Evolutionary conservation across 129 eudicot species (phyloP), one percentile per base, ranked within the genome.

Genomic region (Arctium minus): DNA sequence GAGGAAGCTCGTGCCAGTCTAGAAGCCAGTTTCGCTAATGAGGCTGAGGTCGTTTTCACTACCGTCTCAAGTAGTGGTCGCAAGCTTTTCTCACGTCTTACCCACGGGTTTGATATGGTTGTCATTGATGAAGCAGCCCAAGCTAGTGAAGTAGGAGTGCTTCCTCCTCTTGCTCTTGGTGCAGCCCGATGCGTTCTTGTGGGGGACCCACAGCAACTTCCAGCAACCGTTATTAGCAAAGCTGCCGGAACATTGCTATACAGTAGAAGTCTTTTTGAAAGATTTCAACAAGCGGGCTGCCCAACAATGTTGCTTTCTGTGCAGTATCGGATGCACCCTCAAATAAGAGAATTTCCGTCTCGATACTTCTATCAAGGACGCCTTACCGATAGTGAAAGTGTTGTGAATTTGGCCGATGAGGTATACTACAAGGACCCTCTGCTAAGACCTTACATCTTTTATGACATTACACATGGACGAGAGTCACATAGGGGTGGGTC

Each of bases 181-280:
- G 99, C 98, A 12, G 99, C 99, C 12, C 93, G 99, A 0, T 96
- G 99, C 78, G 99, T 96, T 80, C 97, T 96, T 76, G 99, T 96
- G 76, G 99, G 99, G 84, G 99, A 96, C 70, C 99, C 99, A 9
- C 99, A 93, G 87, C 99, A 96, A 88, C 99, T 96, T 80, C 99
- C 99, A 2, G 99, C 99, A 12, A 96, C 99, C 1, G 99, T 96
- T 37, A 96, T 96, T 64, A 96, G 99, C 88, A 96, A 96, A 87
- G 97, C 99, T 9, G 99, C 99, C 3, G 99, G 99, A 46, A 96
- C 99, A 7, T 91, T 96, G 86, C 62, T 93, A 83, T 96, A 96
- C 88, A 96, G 99, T 83, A 85, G 99, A 88, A 91, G 97, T 76
- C 98, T 96, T 76, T 96, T 96, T 65, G 99, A 96, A 86, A 84